phyloP scores from a whole-genome alignment of 2,329 filamentous ascomycete species.

The Didymella pinodella region DNA sequence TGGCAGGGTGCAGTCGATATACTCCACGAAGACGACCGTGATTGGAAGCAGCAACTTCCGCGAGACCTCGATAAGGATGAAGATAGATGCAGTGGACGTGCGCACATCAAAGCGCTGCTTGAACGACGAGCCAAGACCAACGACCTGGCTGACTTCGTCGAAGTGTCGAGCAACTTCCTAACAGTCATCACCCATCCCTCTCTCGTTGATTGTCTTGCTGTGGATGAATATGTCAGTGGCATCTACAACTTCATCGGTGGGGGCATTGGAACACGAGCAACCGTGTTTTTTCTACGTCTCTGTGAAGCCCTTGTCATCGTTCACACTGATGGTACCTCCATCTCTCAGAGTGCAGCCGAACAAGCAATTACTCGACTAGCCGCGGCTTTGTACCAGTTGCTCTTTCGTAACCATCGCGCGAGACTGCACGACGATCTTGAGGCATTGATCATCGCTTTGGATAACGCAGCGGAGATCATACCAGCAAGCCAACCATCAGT shows the following conservation, averaged over 20 bases:
- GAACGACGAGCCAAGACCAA: conserved; percentile 1
- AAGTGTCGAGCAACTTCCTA: conserved; percentile 24
- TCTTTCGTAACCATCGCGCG: conserved; percentile 26
- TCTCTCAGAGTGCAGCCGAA: not conserved
- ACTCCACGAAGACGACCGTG: conserved; percentile 39
- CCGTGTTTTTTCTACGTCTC: conserved; percentile 43
- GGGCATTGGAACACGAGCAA: conserved; percentile 37
- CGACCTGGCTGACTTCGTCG: conserved; percentile 12
- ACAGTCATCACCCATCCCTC: conserved; percentile 44
- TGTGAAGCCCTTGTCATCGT: conserved; percentile 23
- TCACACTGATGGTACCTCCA: not conserved
- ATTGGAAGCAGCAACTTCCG: conserved; percentile 44
- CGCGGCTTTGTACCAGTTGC: conserved; percentile 24
- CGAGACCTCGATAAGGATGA: conserved; percentile 43
- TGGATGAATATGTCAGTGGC: conserved; percentile 45
- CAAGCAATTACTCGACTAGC: conserved; percentile 18
- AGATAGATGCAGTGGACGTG: conserved; percentile 34
- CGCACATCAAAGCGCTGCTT: conserved; percentile 37
- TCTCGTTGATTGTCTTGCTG: conserved; percentile 46
- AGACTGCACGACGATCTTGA: conserved; percentile 31
- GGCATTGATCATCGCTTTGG: conserved; percentile 13
- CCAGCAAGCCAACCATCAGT: conserved; percentile 1
- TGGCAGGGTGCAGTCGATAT: conserved; percentile 43
- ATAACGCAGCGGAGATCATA: conserved; percentile 15
- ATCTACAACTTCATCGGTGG: conserved; percentile 49